Conservation (phyloP, 441 rosid species). For the Brassica hybrid region DNA sequence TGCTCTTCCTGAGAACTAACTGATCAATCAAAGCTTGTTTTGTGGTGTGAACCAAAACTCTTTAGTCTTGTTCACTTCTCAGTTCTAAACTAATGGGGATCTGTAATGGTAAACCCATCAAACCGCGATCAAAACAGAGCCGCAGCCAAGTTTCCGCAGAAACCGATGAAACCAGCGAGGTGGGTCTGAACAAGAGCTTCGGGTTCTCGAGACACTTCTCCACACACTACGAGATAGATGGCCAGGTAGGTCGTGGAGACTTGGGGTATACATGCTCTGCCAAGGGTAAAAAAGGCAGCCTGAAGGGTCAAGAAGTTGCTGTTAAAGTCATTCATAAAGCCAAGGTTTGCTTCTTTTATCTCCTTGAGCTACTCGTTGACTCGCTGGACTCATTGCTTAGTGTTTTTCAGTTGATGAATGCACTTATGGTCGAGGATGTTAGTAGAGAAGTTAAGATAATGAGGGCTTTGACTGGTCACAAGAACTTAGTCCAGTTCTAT, state of each 20-base stretch:
- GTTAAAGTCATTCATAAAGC: slow-evolving; percentile 85
- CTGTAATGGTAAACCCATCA: slow-evolving; percentile 73
- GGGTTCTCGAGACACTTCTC: slow-evolving; percentile 69
- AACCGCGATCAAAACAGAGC: slow-evolving; percentile 43
- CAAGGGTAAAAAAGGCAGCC: slow-evolving; percentile 66
- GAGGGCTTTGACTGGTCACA: slow-evolving; percentile 72
- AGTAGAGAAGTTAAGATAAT: slow-evolving; percentile 83
- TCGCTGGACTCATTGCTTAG: not conserved
- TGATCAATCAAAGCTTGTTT: too few relatives aligned
- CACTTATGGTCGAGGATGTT: slow-evolving; percentile 87
- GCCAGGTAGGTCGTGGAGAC: slow-evolving; percentile 83
- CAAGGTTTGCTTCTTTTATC: slow-evolving; percentile 50
- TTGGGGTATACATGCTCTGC: slow-evolving; percentile 86
- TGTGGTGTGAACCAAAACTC: not conserved
- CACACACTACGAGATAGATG: slow-evolving; percentile 66
- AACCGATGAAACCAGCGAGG: slow-evolving; percentile 51
- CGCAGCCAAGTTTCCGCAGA: slow-evolving; percentile 33
- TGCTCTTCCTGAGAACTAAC: too few relatives aligned
- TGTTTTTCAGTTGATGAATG: slow-evolving; percentile 70
- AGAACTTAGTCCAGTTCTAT: slow-evolving; percentile 71
- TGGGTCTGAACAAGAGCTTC: slow-evolving; percentile 71
- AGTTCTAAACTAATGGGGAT: slow-evolving; percentile 63
- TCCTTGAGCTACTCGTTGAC: not conserved
- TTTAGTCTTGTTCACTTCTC: not conserved
- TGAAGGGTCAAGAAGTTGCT: slow-evolving; percentile 80